Conservation (phyloP, 2,329 filamentous ascomycete species). For the Aspergillus pseudonomiae region DNA sequence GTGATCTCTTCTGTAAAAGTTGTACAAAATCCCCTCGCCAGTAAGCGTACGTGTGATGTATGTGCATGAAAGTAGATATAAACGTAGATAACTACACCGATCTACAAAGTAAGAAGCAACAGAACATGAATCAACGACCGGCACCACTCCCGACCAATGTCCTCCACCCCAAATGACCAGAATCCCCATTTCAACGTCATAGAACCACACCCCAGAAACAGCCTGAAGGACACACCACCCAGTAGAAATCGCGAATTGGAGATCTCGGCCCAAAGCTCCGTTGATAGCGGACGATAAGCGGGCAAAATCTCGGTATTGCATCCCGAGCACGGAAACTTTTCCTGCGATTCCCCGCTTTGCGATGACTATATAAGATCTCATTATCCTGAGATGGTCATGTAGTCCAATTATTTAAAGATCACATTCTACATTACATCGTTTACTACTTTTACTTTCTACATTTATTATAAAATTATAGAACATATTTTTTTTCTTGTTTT, state of each 20-base stretch:
- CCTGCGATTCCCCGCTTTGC: slow-evolving; percentile 11
- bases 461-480: background rate
- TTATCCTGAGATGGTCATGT: background rate
- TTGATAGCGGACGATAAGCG: slow-evolving; percentile 1
- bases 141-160: background rate
- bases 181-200: background rate
- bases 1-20: background rate
- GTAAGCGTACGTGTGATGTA: no score
- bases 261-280: slow-evolving; percentile 10
- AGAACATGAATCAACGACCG: background rate
- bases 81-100: background rate
- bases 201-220: background rate
- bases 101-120: no score
- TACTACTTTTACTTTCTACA: background rate
- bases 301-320: slow-evolving; percentile 12
- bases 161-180: background rate
- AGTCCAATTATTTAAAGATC: background rate
- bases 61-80: background rate
- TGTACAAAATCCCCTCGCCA: background rate
- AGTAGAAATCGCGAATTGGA: background rate
- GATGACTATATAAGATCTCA: slow-evolving; percentile 1
- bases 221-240: background rate
- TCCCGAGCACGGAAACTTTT: slow-evolving; percentile 19
- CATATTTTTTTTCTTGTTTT: background rate
- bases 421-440: background rate